Conservation (phyloP, 129 eudicot species). For the sunflower (Helianthus annuus) region DNA sequence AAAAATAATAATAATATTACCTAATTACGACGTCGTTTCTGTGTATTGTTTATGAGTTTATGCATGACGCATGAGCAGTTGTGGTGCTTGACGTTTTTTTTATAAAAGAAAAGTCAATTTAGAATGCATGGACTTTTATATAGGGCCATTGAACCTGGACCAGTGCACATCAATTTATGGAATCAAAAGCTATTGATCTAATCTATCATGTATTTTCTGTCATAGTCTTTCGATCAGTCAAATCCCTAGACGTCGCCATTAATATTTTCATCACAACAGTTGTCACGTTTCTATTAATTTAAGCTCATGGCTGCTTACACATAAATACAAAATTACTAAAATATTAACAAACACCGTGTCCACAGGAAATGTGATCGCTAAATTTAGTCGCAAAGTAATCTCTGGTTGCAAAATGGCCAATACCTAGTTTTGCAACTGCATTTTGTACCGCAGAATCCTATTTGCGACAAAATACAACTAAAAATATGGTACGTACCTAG, state of each 20-base stretch:
- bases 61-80: constrained; percentile 23
- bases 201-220: constrained; percentile 14
- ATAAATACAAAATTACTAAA: not conserved
- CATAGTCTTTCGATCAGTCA: constrained; percentile 25
- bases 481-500: too few relatives aligned
- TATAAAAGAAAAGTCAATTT: constrained; percentile 6
- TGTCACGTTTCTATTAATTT: constrained; percentile 32
- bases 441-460: too few relatives aligned
- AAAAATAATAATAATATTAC: not conserved
- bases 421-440: too few relatives aligned
- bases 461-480: too few relatives aligned
- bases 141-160: constrained; percentile 35
- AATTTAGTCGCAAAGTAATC: too few relatives aligned
- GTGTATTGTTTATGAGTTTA: not conserved
- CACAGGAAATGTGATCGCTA: too few relatives aligned
- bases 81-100: not conserved
- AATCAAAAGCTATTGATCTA: constrained; percentile 24
- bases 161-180: constrained; percentile 34
- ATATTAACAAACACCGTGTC: too few relatives aligned
- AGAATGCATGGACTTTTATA: constrained; percentile 14
- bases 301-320: constrained; percentile 21
- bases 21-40: not conserved
- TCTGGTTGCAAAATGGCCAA: too few relatives aligned
- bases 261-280: constrained; percentile 32
- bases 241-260: constrained; percentile 27